A percentile compares a stretch with the other conserved stretches of the same genome.
Evolutionary conservation across 805 yeast species (phyloP).

Genomic region (Kuraishia molischiana): DNA sequence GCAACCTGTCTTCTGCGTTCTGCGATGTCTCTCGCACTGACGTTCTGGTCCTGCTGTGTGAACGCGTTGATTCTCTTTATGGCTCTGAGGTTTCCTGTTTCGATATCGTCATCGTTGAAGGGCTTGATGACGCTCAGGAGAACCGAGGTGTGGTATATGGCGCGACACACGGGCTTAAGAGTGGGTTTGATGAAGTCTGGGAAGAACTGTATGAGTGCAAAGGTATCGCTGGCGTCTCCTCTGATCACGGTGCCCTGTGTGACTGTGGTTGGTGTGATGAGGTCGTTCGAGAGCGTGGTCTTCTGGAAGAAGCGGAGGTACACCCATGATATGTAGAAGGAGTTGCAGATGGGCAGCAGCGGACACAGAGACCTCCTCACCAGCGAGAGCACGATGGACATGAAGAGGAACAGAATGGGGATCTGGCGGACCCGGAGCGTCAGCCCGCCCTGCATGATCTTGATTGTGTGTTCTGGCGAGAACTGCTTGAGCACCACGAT

Average conservation of each 20-base stretch:
- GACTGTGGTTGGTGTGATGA: constrained; percentile 39
- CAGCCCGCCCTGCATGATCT: constrained; percentile 26
- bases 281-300: constrained; percentile 19
- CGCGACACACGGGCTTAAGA: constrained; percentile 40
- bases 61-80: constrained; percentile 41
- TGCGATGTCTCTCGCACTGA: constrained; percentile 42
- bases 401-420: constrained; percentile 35
- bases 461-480: constrained; percentile 47
- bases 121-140: constrained; percentile 43
- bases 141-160: constrained; percentile 25
- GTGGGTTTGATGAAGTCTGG: constrained; percentile 50
- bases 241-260: constrained; percentile 27
- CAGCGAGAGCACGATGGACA: constrained; percentile 19
- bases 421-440: constrained; percentile 48
- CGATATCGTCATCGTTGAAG: constrained; percentile 61
- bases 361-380: constrained; percentile 31
- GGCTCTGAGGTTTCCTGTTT: constrained; percentile 65
- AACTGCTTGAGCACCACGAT: constrained; percentile 47
- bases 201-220: constrained; percentile 75
- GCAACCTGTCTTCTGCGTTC: constrained; percentile 76
- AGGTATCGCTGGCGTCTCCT: constrained; percentile 90
- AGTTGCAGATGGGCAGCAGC: constrained; percentile 41
- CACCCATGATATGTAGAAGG: constrained; percentile 62
- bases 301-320: constrained; percentile 74
- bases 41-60: constrained; percentile 7